Evolutionary conservation across 352 stramenopile genomes (phyloP).

Genomic region (Phytophthora sojae): DNA sequence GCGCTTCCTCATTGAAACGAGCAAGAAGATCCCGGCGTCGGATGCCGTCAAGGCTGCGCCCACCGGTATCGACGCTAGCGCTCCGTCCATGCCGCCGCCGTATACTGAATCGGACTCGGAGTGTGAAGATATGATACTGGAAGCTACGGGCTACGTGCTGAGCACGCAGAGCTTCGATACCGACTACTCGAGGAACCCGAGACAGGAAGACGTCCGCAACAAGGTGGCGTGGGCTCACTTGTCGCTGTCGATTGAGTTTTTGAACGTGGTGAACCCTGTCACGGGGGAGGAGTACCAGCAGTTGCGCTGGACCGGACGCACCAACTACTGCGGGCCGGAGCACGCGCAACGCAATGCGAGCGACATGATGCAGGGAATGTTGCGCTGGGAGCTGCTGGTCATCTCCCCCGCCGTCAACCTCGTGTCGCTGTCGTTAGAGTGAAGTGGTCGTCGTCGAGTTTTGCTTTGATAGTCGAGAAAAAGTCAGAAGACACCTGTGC

Average conservation of each 20-base stretch:
- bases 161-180: conserved; percentile 52
- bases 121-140: conserved; percentile 23
- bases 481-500: no score
- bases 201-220: conserved; percentile 20
- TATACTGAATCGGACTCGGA: conserved; percentile 25
- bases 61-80: conserved; percentile 21
- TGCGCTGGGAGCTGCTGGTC: conserved; percentile 48
- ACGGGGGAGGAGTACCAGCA: conserved; percentile 41
- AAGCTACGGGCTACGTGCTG: conserved; percentile 44
- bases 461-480: no score
- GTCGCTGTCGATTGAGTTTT: conserved; percentile 51
- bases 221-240: conserved; percentile 48
- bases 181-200: conserved; percentile 20
- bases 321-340: conserved; percentile 44
- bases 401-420: conserved; percentile 42
- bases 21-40: conserved; percentile 18
- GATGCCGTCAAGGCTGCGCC: background rate
- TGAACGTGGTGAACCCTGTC: conserved; percentile 35
- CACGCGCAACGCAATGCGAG: conserved; percentile 46
- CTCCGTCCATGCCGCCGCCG: conserved; percentile 19
- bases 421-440: conserved; percentile 30
- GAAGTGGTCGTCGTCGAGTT: background rate
- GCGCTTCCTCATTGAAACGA: conserved; percentile 48
- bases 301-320: conserved; percentile 46
- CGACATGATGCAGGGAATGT: conserved; percentile 45